Conservation (phyloP, 805 yeast species). For the Lipomyces yamadae region DNA sequence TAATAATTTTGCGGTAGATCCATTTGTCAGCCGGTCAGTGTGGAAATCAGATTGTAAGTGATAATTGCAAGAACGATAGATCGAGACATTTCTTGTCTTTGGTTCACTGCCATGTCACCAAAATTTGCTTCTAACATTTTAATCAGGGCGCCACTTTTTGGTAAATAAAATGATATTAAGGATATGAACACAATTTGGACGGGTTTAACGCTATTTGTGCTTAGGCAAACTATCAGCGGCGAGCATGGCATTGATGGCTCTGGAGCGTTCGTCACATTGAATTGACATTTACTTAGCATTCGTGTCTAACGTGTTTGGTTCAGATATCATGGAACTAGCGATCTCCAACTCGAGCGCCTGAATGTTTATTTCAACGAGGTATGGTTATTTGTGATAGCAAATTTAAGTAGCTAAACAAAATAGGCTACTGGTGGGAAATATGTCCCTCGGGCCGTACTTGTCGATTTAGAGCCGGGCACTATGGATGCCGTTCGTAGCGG, state of each 20-base stretch:
- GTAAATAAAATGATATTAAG: slow-evolving; percentile 10
- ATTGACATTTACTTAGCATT: slow-evolving; percentile 3
- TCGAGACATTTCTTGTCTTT: not conserved
- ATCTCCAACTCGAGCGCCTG: slow-evolving; percentile 53
- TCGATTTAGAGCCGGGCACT: slow-evolving; percentile 94
- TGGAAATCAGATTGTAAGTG: slow-evolving; percentile 86
- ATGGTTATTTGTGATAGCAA: not conserved
- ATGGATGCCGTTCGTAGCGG: slow-evolving; percentile 84
- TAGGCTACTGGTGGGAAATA: slow-evolving; percentile 80
- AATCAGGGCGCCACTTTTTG: slow-evolving; percentile 39
- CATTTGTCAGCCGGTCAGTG: slow-evolving; percentile 95
- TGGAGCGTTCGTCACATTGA: slow-evolving; percentile 35
- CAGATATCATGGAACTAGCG: slow-evolving; percentile 42
- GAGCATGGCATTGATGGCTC: slow-evolving; percentile 40
- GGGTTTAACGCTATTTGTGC: slow-evolving; percentile 11
- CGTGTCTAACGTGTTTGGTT: slow-evolving; percentile 12
- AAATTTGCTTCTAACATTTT: slow-evolving; percentile 10
- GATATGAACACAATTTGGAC: not conserved
- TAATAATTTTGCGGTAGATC: slow-evolving; percentile 54
- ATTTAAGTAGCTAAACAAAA: not conserved
- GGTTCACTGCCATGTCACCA: too few relatives aligned
- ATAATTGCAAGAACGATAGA: not conserved
- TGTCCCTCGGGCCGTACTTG: slow-evolving; percentile 93
- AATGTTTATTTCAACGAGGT: slow-evolving; percentile 82
- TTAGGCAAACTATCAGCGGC: slow-evolving; percentile 40